Percentiles rank a stretch among this genome's conserved stretches.
Evolutionary conservation across 305 asterid species (phyloP).

Genomic region (Fraxinus greggii): DNA sequence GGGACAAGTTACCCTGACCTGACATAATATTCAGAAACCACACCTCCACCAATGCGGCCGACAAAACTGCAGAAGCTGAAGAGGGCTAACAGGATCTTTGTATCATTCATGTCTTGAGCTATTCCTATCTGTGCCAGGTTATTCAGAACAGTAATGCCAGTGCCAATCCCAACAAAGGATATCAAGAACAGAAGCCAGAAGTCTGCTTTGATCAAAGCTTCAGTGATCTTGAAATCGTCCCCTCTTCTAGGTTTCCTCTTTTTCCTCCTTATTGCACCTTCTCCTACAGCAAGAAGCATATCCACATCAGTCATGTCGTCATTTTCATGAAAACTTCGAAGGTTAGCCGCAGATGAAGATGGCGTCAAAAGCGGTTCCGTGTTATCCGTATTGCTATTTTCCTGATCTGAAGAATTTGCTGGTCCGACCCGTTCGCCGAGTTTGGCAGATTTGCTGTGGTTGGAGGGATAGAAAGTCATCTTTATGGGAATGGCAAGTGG

Average conservation of each 20-base stretch:
- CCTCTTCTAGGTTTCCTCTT: constrained; percentile 66
- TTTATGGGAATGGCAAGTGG: constrained; percentile 70
- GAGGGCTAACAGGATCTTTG: constrained; percentile 53
- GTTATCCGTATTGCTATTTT: constrained; percentile 21
- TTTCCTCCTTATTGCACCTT: constrained; percentile 52
- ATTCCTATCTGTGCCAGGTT: constrained; percentile 73
- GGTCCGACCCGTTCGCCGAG: constrained; percentile 1
- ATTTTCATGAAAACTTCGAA: constrained; percentile 36
- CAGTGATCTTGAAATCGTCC: constrained; percentile 57
- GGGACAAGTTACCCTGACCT: constrained; percentile 38
- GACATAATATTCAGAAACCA: constrained; percentile 54
- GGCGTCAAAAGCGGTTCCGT: constrained; percentile 45
- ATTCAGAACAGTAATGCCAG: constrained; percentile 74
- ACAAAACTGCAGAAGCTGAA: constrained; percentile 70
- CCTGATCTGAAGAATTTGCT: background rate
- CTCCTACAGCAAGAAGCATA: constrained; percentile 62
- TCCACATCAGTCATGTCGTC: constrained; percentile 44
- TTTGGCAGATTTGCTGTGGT: constrained; percentile 24
- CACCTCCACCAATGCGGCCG: constrained; percentile 83
- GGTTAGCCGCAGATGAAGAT: constrained; percentile 37
- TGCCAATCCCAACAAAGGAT: constrained; percentile 65
- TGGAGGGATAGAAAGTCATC: constrained; percentile 61
- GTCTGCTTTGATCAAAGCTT: constrained; percentile 71
- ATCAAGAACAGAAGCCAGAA: constrained; percentile 73
- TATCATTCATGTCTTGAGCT: constrained; percentile 50